Evolutionary conservation across 2,329 filamentous ascomycete species (phyloP), one percentile per base, ranked within the genome.

Genomic region (Macrophomina pseudophaseolina): DNA sequence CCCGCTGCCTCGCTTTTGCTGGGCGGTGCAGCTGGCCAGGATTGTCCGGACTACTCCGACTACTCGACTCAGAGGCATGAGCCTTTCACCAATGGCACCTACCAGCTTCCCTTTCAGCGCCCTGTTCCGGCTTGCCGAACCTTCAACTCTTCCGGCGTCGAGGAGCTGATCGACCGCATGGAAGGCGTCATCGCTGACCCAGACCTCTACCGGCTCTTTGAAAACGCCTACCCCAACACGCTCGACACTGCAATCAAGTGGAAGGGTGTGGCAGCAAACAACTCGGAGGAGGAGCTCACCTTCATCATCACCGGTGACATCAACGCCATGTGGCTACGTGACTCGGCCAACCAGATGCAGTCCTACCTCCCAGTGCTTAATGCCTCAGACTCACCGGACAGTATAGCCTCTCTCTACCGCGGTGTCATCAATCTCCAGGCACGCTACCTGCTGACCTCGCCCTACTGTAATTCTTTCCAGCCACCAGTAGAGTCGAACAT

Each of bases 161-260:
- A 84, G 71, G 72, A 77, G 54, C 73, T 73, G 0, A 69, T 83
- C 38, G 69, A 67, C 28, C 73, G 74, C 14, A 73, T 80, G 70
- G 68, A 77, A 58, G 68, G 70, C 7, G 74, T 80, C 30, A 83
- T 84, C 67, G 72, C 73, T 28, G 82, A 84, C 69, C 81, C 81
- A 0, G 91, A 94, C 74, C 82, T 93, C 23, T 88, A 85, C 74
- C 84, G 89, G 3, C 81, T 93, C 11, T 93, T 93, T 73, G 79
- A 88, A 70, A 93, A 93, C 74, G 82, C 88, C 1, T 93, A 88
- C 74, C 90, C 91, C 0, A 93, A 92, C 75, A 92, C 90, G 0
- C 81, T 93, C 11, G 90, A 93, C 73, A 92, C 90, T 0, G 90
- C 90, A 0, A 85, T 92, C 49, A 84, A 84, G 68, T 92, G 89